A percentile compares a stretch with the other conserved stretches of the same genome.
phyloP scores from a whole-genome alignment of 495 filamentous ascomycete genomes.

The Parathielavia hyrcaniae region DNA sequence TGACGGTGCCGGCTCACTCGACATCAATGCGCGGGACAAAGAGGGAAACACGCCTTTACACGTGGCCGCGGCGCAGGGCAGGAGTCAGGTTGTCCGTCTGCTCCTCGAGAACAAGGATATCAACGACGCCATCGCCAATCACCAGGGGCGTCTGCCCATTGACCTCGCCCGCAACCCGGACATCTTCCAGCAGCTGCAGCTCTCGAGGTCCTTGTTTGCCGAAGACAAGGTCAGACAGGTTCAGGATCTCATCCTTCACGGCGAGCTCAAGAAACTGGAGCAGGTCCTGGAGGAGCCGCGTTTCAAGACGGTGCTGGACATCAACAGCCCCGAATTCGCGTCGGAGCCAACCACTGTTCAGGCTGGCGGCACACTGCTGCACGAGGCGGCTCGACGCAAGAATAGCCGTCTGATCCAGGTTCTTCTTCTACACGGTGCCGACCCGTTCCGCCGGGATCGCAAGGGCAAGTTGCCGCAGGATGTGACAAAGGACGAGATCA shows the following conservation, averaged over 20 bases:
- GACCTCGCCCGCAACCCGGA: constrained; percentile 86
- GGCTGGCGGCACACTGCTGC: constrained; percentile 78
- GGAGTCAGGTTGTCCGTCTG: constrained; percentile 69
- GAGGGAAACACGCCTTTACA: constrained; percentile 94
- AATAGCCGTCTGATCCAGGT: constrained; percentile 82
- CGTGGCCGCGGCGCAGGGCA: constrained; percentile 74
- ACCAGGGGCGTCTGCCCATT: constrained; percentile 76
- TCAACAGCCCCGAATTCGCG: constrained; percentile 82
- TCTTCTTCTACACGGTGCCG: constrained; percentile 89
- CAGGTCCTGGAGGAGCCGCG: constrained; percentile 75
- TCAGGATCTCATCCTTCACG: constrained; percentile 62
- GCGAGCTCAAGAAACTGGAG: constrained; percentile 70
- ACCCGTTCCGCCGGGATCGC: constrained; percentile 90
- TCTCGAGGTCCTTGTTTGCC: constrained; percentile 82
- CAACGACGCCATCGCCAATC: constrained; percentile 88
- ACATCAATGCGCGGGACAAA: constrained; percentile 83
- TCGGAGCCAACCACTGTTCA: constrained; percentile 71
- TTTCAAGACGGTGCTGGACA: constrained; percentile 76
- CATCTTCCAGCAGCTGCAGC: constrained; percentile 91
- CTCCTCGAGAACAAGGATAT: constrained; percentile 72
- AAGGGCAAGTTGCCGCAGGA: constrained; percentile 95
- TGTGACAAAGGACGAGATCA: constrained; percentile 92
- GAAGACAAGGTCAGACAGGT: constrained; percentile 78
- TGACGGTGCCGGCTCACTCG: constrained; percentile 55
- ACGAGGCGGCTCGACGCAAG: constrained; percentile 84